phyloP scores from a whole-genome alignment of 192 early-diverging fungal species.

The Rhizoclosmatium globosum region DNA sequence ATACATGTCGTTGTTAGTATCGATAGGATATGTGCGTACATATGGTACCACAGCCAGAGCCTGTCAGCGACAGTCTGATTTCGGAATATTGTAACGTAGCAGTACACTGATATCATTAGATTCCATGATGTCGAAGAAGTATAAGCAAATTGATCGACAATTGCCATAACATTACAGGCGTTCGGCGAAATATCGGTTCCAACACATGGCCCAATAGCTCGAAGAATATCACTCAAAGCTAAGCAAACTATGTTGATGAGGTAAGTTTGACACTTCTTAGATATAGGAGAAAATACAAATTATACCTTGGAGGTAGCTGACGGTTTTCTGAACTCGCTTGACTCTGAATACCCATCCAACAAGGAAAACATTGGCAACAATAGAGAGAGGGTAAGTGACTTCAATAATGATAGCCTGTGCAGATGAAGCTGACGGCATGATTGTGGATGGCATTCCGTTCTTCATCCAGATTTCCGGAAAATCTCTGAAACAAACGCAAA shows the following conservation, averaged over 20 bases:
- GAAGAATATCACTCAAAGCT: background rate
- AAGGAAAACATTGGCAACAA: background rate
- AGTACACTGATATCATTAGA: slow-evolving; percentile 11
- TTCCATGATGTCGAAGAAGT: background rate
- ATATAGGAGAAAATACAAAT: background rate
- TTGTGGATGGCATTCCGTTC: background rate
- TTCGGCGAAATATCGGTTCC: background rate
- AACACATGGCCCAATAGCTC: background rate
- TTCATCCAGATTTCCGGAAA: background rate
- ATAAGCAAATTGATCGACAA: background rate
- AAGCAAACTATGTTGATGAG: background rate
- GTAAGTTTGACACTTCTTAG: background rate
- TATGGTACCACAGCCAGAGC: background rate
- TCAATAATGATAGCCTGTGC: background rate
- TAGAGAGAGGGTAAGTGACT: background rate
- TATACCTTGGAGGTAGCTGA: background rate
- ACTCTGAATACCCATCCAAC: background rate
- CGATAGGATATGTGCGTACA: no score
- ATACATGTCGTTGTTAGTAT: no score
- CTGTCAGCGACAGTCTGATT: background rate
- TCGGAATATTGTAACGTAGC: slow-evolving; percentile 3
- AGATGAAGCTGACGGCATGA: background rate
- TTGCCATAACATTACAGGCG: background rate
- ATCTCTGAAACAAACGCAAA: no score
- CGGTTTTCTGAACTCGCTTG: background rate